phyloP scores from a whole-genome alignment of 768 basidiomycete genomes.

The Trametes elegans region DNA sequence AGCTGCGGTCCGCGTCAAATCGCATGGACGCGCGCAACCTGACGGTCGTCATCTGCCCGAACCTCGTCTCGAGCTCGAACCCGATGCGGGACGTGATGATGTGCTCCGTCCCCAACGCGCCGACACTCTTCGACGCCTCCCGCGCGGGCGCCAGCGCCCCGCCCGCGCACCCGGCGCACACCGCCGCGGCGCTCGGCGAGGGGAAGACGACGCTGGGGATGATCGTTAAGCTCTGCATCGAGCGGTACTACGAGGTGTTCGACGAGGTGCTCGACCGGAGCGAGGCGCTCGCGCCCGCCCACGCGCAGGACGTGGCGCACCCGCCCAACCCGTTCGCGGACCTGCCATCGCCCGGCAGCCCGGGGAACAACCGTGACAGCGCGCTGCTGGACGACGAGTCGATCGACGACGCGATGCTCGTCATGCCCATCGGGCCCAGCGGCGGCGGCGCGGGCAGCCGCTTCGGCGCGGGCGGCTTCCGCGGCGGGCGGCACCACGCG shows the following conservation, averaged over 20 bases:
- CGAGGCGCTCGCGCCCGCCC: conserved; percentile 55
- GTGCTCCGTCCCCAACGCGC: conserved; percentile 58
- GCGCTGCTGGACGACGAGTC: conserved; percentile 63
- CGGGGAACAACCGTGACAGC: conserved; percentile 31
- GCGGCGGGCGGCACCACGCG: conserved; percentile 14
- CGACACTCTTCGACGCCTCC: conserved; percentile 35
- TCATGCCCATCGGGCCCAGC: conserved; percentile 63
- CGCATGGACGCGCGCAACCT: conserved; percentile 85
- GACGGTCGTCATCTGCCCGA: conserved; percentile 75
- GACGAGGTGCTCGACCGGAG: conserved; percentile 75
- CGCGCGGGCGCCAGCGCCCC: conserved; percentile 21
- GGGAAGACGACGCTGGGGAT: conserved; percentile 65
- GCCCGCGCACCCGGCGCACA: conserved; percentile 16
- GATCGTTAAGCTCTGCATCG: conserved; percentile 74
- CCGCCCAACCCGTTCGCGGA: conserved; percentile 14
- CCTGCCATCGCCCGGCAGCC: conserved; percentile 16
- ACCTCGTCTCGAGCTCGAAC: conserved; percentile 69
- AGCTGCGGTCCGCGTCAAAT: conserved; percentile 62
- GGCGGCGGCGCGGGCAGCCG: conserved; percentile 13
- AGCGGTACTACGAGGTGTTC: conserved; percentile 83
- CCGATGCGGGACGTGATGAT: conserved; percentile 72
- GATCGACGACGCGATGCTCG: conserved; percentile 72
- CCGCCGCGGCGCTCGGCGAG: conserved; percentile 35
- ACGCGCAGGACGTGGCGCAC: conserved; percentile 5
- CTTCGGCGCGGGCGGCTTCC: conserved; percentile 5